Conservation (phyloP, 768 basidiomycete genomes). For the Gyrodon lividus region DNA sequence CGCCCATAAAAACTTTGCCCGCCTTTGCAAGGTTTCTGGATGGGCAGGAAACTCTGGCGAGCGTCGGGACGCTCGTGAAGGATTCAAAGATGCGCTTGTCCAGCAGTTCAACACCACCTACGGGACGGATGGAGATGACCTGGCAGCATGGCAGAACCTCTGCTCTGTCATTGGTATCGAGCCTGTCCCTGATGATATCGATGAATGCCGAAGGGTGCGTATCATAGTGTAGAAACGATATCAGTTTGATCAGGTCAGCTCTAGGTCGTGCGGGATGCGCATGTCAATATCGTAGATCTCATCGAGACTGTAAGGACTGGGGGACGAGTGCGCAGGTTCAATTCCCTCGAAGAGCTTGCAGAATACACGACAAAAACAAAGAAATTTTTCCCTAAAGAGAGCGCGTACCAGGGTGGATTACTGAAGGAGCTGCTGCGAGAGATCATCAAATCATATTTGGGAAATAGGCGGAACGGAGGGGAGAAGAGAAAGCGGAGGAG, state of each 20-base stretch:
- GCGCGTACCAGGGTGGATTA: constrained; percentile 29
- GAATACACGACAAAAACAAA: constrained; percentile 17
- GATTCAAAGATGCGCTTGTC: constrained; percentile 21
- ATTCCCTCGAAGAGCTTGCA: constrained; percentile 18
- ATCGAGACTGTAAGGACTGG: constrained; percentile 16
- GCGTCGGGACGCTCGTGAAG: neutral
- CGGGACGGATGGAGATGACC: constrained; percentile 15
- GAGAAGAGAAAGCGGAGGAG: constrained; percentile 16
- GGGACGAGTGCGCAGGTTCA: constrained; percentile 19
- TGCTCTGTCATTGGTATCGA: constrained; percentile 16
- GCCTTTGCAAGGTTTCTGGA: constrained; percentile 4
- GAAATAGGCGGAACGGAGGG: constrained; percentile 19
- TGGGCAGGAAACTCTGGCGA: neutral
- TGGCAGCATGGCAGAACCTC: constrained; percentile 21
- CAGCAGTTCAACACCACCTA: constrained; percentile 25
- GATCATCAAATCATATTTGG: constrained; percentile 18
- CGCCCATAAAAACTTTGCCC: constrained; percentile 22
- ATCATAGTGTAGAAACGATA: neutral
- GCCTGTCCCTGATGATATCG: constrained; percentile 13
- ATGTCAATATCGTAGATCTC: constrained; percentile 35
- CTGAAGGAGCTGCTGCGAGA: constrained; percentile 29
- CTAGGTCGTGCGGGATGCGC: constrained; percentile 22
- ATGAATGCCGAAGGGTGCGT: constrained; percentile 19
- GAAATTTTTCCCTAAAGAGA: constrained; percentile 29
- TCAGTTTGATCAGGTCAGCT: neutral